Evolutionary conservation across 495 filamentous ascomycete genomes (phyloP), one percentile per base, ranked within the genome.

Genomic region (Neurospora discreta): DNA sequence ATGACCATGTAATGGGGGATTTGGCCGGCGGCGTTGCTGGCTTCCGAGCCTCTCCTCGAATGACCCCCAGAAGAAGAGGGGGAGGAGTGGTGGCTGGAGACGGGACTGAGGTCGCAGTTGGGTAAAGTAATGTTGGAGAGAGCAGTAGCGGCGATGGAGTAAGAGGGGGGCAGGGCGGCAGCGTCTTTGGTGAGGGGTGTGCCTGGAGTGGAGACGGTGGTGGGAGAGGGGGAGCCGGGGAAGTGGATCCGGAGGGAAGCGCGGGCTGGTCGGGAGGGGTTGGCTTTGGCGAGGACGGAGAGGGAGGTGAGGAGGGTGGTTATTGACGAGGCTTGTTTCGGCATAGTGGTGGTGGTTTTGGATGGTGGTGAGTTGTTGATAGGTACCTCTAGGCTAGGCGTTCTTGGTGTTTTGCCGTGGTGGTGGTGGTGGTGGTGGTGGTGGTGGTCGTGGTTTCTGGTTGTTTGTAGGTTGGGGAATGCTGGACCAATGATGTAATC

Each of bases 1-100:
- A 87, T 77, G 46, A 83, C 74, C 20, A 89, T n/a, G 73, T 88
- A 89, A 33, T 71, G 71, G 30, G 70, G 73, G 18, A 52, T n/a
- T 15, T 70, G 70, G 72, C 58, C 23, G 1, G 26, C 2, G 36
- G 69, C 5, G 23, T 33, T 13, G 10, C 42, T 23, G 33, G 23
- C 41, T 43, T 23, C 68, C 44, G 68, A 69, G 2, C 71, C 36
- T 43, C 52, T 30, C 9, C 40, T 26, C 18, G 39, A 23, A 39
- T 68, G 68, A 13, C 67, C 70, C 1, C 16, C 3, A 44, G 42
- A 44, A n/a, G 39, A n/a, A 70, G 26, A 46, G 38, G 33, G 33
- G 6, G 33, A 70, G 36, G 73, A 72, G 39, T 67, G 52, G 15
- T 73, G 74, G 23, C 73, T 76, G 71, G 76, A 75, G 71, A 76